Evolutionary conservation across 2,329 filamentous ascomycete genomes (phyloP).

Genomic region (Fusarium siculi): DNA sequence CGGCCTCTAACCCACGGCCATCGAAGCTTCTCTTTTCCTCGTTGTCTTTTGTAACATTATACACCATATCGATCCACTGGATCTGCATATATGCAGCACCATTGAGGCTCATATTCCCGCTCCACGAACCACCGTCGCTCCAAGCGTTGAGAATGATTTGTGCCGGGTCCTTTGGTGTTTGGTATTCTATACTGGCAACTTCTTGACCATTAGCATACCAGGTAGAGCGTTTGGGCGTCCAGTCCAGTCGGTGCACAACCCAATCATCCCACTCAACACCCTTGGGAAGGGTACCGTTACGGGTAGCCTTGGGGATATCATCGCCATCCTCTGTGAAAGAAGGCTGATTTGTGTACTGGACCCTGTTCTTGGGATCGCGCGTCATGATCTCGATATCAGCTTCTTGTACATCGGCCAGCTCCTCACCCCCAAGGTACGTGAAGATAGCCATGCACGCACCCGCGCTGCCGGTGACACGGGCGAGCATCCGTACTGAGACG

Average conservation of each 20-base stretch:
- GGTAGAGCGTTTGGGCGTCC: slow-evolving; percentile 62
- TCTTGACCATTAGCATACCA: slow-evolving; percentile 67
- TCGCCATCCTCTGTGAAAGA: slow-evolving; percentile 58
- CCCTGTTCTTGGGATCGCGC: slow-evolving; percentile 53
- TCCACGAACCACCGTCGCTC: slow-evolving; percentile 70
- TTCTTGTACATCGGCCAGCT: slow-evolving; percentile 58
- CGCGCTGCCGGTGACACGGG: slow-evolving; percentile 58
- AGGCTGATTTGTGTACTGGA: slow-evolving; percentile 72
- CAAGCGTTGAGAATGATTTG: slow-evolving; percentile 69
- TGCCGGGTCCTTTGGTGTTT: slow-evolving; percentile 63
- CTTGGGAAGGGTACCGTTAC: slow-evolving; percentile 58
- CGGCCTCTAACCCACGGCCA: neutral
- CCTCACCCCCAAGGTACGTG: slow-evolving; percentile 56
- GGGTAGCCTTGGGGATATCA: slow-evolving; percentile 58
- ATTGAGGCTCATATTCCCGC: slow-evolving; percentile 65
- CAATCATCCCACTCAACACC: slow-evolving; percentile 62
- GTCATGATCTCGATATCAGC: slow-evolving; percentile 66
- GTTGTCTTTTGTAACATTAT: slow-evolving; percentile 52
- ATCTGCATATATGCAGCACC: slow-evolving; percentile 66
- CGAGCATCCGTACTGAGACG: slow-evolving; percentile 59
- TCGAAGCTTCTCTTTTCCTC: slow-evolving; percentile 20
- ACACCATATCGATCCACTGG: slow-evolving; percentile 71
- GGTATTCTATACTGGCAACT: slow-evolving; percentile 64
- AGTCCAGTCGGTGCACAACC: slow-evolving; percentile 70
- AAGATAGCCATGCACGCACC: slow-evolving; percentile 65